Evolutionary conservation across 1,284 basidiomycete species (phyloP).

Genomic region (Sporisorium iseilematis-ciliati): DNA sequence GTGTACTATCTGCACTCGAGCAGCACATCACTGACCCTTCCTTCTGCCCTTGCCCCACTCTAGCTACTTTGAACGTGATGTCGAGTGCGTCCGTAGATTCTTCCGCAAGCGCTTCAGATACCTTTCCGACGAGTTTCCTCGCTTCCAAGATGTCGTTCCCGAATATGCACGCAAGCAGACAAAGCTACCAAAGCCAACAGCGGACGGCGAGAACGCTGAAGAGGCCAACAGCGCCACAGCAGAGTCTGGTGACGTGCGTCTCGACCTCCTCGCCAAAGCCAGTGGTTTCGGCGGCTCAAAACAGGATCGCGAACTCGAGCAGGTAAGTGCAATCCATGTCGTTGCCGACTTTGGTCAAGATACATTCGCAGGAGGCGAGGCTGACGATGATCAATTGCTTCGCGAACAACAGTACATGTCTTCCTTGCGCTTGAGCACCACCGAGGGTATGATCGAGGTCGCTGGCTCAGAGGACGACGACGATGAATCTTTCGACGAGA

Average conservation of each 20-base stretch:
- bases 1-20: background rate
- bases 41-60: background rate
- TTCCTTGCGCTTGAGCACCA: constrained; percentile 41
- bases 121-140: constrained; percentile 87
- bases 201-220: constrained; percentile 8
- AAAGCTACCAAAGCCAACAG: constrained; percentile 30
- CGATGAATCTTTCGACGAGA: constrained; percentile 15
- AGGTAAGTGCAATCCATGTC: constrained; percentile 26
- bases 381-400: background rate
- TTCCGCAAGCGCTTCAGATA: constrained; percentile 93
- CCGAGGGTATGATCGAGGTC: constrained; percentile 42
- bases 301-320: constrained; percentile 56
- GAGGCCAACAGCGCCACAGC: background rate
- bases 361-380: no score
- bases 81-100: constrained; percentile 93
- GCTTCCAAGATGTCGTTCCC: constrained; percentile 58
- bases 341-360: background rate
- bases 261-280: constrained; percentile 62
- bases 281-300: constrained; percentile 61
- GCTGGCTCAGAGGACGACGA: constrained; percentile 27
- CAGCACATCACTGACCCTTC: background rate
- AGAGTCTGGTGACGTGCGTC: constrained; percentile 27
- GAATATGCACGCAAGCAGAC: constrained; percentile 33
- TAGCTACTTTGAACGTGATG: constrained; percentile 99
- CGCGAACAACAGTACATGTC: constrained; percentile 46